A percentile compares a stretch with the other conserved stretches of the same genome.
Conservation (phyloP, 192 early-diverging fungal genomes). For the Backusella tuberculispora region DNA sequence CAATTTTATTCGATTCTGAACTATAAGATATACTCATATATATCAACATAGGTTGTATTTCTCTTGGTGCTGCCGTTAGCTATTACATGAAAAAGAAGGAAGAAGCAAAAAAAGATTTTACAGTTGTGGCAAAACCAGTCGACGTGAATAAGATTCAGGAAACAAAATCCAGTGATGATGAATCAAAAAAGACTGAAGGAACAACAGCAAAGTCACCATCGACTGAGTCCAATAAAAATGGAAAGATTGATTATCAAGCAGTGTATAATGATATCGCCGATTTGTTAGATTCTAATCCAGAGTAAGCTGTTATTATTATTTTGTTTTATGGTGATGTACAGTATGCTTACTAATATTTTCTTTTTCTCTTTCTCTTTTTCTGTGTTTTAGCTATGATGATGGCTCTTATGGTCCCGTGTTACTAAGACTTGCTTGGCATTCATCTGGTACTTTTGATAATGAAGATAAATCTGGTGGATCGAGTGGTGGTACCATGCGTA, state of each 20-base stretch:
- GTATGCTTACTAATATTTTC: neutral
- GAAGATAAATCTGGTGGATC: slow-evolving; percentile 72
- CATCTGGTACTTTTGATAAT: slow-evolving; percentile 77
- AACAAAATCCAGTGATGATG: neutral
- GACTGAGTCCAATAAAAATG: slow-evolving; percentile 43
- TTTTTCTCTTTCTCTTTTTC: neutral
- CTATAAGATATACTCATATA: neutral
- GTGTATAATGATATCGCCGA: slow-evolving; percentile 80
- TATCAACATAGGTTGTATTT: slow-evolving; percentile 37
- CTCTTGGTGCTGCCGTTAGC: slow-evolving; percentile 48
- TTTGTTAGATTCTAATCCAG: slow-evolving; percentile 71
- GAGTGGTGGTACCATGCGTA: slow-evolving; percentile 75
- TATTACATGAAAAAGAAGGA: slow-evolving; percentile 47
- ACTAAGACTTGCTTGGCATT: slow-evolving; percentile 86
- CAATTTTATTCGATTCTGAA: neutral
- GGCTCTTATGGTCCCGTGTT: slow-evolving; percentile 81
- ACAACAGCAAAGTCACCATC: neutral
- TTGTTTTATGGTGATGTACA: neutral
- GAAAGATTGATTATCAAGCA: slow-evolving; percentile 65
- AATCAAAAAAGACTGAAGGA: neutral
- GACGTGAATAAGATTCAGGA: slow-evolving; percentile 25
- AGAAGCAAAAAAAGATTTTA: neutral
- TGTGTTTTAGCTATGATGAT: slow-evolving; percentile 61
- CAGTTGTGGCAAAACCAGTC: slow-evolving; percentile 12
- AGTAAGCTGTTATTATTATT: slow-evolving; percentile 31